Conservation (phyloP, 2,329 filamentous ascomycete genomes). For the Xylariaceae sp. region DNA sequence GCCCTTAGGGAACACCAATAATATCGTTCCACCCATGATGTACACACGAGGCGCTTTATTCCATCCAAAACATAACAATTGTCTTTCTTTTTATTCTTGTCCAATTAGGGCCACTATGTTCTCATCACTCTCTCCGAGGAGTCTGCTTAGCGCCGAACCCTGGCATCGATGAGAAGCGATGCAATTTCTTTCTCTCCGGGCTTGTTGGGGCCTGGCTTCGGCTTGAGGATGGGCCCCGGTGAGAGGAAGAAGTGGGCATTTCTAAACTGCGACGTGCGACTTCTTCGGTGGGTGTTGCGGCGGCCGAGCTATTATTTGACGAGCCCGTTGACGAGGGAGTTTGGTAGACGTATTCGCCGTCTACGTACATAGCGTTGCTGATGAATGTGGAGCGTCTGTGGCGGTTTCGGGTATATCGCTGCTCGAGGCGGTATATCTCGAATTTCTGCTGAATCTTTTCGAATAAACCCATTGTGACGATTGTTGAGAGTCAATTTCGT, state of each 20-base stretch:
- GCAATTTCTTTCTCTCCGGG: constrained; percentile 44
- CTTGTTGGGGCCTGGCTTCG: no score
- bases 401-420: constrained; percentile 89
- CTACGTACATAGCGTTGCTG: constrained; percentile 86
- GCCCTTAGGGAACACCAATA: constrained; percentile 7
- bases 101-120: not conserved
- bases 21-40: constrained; percentile 2
- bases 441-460: constrained; percentile 66
- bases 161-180: constrained; percentile 56
- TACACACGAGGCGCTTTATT: constrained; percentile 4
- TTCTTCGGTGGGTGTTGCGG: constrained; percentile 22
- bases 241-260: constrained; percentile 26
- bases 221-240: constrained; percentile 35
- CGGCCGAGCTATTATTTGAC: constrained; percentile 22
- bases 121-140: constrained; percentile 10
- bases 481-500: not conserved
- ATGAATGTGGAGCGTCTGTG: constrained; percentile 83
- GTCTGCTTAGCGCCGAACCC: constrained; percentile 44
- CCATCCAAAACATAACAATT: constrained; percentile 6
- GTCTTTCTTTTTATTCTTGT: constrained; percentile 17
- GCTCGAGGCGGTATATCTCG: constrained; percentile 91
- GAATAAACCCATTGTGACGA: constrained; percentile 44
- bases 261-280: constrained; percentile 25
- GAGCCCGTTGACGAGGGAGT: constrained; percentile 54
- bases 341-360: constrained; percentile 91